Base-by-base conservation (phyloP, 129 eudicot species). In the Arctium minus region DNA sequence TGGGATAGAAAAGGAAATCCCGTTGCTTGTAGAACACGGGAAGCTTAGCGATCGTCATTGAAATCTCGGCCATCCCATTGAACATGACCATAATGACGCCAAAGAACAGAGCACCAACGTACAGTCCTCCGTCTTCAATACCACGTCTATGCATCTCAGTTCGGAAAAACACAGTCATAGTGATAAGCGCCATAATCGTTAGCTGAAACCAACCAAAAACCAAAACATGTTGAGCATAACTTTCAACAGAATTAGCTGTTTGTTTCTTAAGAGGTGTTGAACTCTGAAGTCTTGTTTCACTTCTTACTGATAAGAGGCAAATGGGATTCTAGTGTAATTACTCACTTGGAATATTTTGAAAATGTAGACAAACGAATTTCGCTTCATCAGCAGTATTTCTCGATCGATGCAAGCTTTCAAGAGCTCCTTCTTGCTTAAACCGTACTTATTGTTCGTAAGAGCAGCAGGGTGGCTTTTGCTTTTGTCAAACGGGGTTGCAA, bases 381-480 rank as follows among this genome's bases (percentile, higher is more conserved):
- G 92, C 83, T 94, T 91, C 94, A 94, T 94, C 48, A 94, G 86
- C 84, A 92, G 80, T 48, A 82, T 48, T 83, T 94, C 97, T 82
- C 98, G 83, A 2, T 87, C 75, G 3, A 80, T 67, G 80, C 89
- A 85, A 36, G 96, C 97, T 87, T 92, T 94, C 39, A 94, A 7
- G 73, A 91, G 87, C 18, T 91, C 94, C 74, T 15, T 88, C 67
- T n/a, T 84, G 48, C 78, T 83, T 35, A 86, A 68, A 4, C 97
- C 97, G 12, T 92, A 94, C 29, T 81, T 92, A 1, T 79, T 56
- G 9, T 90, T 88, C n/a, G 97, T 84, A 44, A 94, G 84, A 70
- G 98, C 98, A 0, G 98, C 97, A 1, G 96, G 96, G 87, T 94
- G 98, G 84, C 94, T 92, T 85, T 86, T 89, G 72, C 75, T 82